Conservation (phyloP, 345 rosid genomes). For the Lumnitzera littorea region DNA sequence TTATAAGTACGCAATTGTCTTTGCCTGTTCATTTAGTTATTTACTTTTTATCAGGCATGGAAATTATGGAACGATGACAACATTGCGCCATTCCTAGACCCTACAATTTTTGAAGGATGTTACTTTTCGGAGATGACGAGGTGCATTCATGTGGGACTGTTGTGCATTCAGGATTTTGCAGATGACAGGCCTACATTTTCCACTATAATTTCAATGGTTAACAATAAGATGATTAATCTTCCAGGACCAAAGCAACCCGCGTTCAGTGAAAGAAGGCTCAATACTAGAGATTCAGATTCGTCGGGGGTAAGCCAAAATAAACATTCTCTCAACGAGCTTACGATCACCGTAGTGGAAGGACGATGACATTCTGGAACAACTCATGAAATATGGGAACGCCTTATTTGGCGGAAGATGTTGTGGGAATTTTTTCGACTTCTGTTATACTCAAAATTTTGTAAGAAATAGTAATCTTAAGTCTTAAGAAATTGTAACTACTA, state of each 20-base stretch:
- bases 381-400: too few species aligned
- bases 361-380: background rate
- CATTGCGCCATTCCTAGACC: constrained; percentile 6
- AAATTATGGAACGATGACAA: constrained; percentile 14
- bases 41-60: constrained; percentile 5
- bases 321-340: background rate
- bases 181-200: constrained; percentile 10
- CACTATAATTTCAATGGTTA: constrained; percentile 11
- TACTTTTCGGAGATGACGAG: constrained; percentile 1
- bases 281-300: background rate
- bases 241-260: constrained; percentile 13
- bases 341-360: constrained; percentile 7
- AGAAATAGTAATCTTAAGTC: too few species aligned
- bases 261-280: constrained; percentile 9
- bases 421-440: too few species aligned
- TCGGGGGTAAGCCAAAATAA: background rate
- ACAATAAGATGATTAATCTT: constrained; percentile 14
- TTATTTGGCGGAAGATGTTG: too few species aligned
- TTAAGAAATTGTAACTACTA: too few species aligned
- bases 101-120: background rate
- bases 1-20: too few species aligned
- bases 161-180: constrained; percentile 12
- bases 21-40: too few species aligned
- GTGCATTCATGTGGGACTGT: constrained; percentile 14
- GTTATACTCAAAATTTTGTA: too few species aligned